Evolutionary conservation across 2,329 filamentous ascomycete species (phyloP).

Genomic region (Xylaria multiplex): DNA sequence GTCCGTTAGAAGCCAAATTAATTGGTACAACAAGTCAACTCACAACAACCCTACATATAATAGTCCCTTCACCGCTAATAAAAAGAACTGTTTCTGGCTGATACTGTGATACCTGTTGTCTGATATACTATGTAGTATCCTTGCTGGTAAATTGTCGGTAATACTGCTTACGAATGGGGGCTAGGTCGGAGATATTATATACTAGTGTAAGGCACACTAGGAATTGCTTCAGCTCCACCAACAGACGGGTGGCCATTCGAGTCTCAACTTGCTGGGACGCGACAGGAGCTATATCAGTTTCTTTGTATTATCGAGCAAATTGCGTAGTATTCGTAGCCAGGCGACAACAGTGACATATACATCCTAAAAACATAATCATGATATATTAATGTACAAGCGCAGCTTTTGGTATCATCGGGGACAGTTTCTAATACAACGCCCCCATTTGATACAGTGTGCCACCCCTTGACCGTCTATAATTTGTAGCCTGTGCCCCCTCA

Average conservation of each 20-base stretch:
- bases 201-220: too few relatives aligned
- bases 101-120: background rate
- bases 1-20: too few relatives aligned
- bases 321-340: constrained; percentile 16
- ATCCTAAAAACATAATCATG: constrained; percentile 44
- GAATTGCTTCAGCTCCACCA: too few relatives aligned
- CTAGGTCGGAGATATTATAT: too few relatives aligned
- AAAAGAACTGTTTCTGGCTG: background rate
- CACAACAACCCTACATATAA: too few relatives aligned
- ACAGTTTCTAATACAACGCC: constrained; percentile 45
- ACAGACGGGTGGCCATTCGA: background rate
- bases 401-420: constrained; percentile 50
- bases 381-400: constrained; percentile 49
- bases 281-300: background rate
- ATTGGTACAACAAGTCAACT: too few relatives aligned
- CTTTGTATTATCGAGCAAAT: constrained; percentile 8
- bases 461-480: constrained; percentile 48
- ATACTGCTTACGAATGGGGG: background rate
- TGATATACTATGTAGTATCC: background rate
- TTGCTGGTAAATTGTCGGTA: background rate
- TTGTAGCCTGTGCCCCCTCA: constrained; percentile 44
- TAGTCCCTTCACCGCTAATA: background rate
- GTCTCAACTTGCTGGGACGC: background rate
- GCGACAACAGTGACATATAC: constrained; percentile 12
- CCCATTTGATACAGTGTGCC: constrained; percentile 45